Base-by-base conservation (phyloP, 2,329 filamentous ascomycete genomes). In the Aureobasidium subglaciale region DNA sequence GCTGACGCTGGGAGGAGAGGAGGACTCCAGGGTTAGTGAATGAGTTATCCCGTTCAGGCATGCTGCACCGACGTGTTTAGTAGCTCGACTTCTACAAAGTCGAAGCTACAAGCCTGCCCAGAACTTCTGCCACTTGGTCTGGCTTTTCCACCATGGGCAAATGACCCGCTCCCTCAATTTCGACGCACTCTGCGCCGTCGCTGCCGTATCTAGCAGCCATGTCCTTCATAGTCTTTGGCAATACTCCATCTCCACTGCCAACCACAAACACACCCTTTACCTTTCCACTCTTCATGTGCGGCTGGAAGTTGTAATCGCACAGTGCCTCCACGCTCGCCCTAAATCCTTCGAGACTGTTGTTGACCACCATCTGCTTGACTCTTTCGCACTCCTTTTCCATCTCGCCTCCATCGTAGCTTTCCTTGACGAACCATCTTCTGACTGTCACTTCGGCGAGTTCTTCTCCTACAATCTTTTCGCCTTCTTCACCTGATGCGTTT, bases 101-200 rank as follows among this genome's bases (percentile, higher is more conserved):
- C 13, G 45, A 37, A 27, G 45, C 67, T 60, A 88, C 62, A 60
- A 87, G 88, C 8, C 68, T 73, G 38, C 75, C 72, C 2, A 92
- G 74, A 42, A 81, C 81, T 25, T 78, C 73, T 66, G 85, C 85
- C 67, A 91, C 90, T 4, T 78, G 82, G 56, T 75, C 71, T 0
- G 87, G 84, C 61, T 82, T 80, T 71, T 95, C 90, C 45, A 84
- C 84, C 88, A 95, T 95, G 0, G 90, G 90, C 64, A 95, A 70
- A 73, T 95, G 90, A 0, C 90, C 90, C 0, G 88, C 83, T 8
- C 78, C 73, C 0, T 87, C 80, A 9, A 95, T 80, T 56, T 87
- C 70, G 66, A 78, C 82, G 61, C 90, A 77, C 57, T 81, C 77
- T 0, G 78, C 79, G 0, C 79, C 81, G 0, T 69, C 67, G 9